Evolutionary conservation across 2,329 filamentous ascomycete genomes (phyloP), one percentile per base, ranked within the genome.

Genomic region (Talaromyces sp.): DNA sequence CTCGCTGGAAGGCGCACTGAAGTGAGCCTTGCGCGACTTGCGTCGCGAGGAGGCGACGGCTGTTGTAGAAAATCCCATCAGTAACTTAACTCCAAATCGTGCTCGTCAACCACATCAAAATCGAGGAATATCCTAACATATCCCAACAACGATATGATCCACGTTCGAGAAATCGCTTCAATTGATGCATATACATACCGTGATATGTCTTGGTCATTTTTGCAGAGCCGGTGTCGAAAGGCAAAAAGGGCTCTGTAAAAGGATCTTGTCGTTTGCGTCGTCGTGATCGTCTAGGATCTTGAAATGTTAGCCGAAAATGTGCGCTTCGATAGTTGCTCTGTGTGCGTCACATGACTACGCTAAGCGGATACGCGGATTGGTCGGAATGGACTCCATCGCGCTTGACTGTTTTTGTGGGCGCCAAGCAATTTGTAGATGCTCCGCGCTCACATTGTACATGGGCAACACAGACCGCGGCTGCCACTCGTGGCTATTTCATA

Each of bases 21-120:
- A 99, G 88, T 99, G 94, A 81, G 92, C 91, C 88, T 97, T 97
- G 84, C 95, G 92, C 85, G 92, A 95, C 92, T 99, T 99, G 86
- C 94, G 90, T 85, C 94, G 89, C 80, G 93, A 97, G 83, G 91
- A 92, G 82, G 77, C 73, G 69, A 80, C 62, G 45, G 63, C 56
- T 66, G 27, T 59, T 56, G 19, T 45, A 39, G 49, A 45, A 22
- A 52, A 62, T 56, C 22, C 25, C 22, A 65, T 62, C 35, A 39
- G 59, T 49, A 31, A 57, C 15, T 35, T 43, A 22, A 45, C 31
- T 39, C 22, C 41, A 52, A 62, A 58, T 39, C 15, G 39, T 37
- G 39, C 27, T 52, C 31, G 33, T 17, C 33, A n/a, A 37, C 33
- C 52, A 56, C 10, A 37, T 15, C 33, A 11, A 52, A 52, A 31